phyloP scores from a whole-genome alignment of 1,139 yeast genomes.

The Pneumocystis sp. region DNA sequence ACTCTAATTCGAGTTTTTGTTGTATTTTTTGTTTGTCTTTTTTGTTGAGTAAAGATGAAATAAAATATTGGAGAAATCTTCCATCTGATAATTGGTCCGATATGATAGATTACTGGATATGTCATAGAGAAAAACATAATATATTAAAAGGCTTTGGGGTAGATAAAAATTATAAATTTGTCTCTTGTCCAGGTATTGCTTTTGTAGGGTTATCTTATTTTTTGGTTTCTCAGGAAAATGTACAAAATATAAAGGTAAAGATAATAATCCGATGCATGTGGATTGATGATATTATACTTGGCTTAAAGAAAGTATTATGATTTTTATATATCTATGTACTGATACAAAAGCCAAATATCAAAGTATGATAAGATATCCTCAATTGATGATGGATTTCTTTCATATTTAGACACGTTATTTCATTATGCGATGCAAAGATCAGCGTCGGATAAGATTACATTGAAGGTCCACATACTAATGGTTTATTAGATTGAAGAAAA shows the following conservation, averaged over 20 bases:
- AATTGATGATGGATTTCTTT: not conserved
- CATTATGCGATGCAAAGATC: not conserved
- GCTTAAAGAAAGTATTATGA: slow-evolving; percentile 14
- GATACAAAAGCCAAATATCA: slow-evolving; percentile 17
- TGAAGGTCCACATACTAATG: not conserved
- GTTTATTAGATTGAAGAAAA: not conserved
- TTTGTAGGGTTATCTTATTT: slow-evolving; percentile 49
- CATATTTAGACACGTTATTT: not conserved
- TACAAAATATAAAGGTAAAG: slow-evolving; percentile 15
- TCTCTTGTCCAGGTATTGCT: slow-evolving; percentile 33
- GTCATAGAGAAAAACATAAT: slow-evolving; percentile 42
- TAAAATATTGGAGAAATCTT: slow-evolving; percentile 35
- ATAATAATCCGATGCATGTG: not conserved
- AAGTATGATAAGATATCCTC: not conserved
- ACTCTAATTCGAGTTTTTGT: not conserved
- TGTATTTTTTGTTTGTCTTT: not conserved
- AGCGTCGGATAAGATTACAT: not conserved
- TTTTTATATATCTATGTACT: slow-evolving; percentile 6
- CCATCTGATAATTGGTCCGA: slow-evolving; percentile 93
- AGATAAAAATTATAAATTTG: slow-evolving; percentile 24
- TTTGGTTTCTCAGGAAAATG: slow-evolving; percentile 25
- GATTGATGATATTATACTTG: slow-evolving; percentile 4
- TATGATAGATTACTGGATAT: slow-evolving; percentile 96
- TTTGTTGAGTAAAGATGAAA: not conserved
- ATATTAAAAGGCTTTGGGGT: slow-evolving; percentile 9